Percentiles rank a stretch among this genome's conserved stretches.
Conservation (phyloP, 2,329 filamentous ascomycete genomes). For the Juglanconis oblonga region DNA sequence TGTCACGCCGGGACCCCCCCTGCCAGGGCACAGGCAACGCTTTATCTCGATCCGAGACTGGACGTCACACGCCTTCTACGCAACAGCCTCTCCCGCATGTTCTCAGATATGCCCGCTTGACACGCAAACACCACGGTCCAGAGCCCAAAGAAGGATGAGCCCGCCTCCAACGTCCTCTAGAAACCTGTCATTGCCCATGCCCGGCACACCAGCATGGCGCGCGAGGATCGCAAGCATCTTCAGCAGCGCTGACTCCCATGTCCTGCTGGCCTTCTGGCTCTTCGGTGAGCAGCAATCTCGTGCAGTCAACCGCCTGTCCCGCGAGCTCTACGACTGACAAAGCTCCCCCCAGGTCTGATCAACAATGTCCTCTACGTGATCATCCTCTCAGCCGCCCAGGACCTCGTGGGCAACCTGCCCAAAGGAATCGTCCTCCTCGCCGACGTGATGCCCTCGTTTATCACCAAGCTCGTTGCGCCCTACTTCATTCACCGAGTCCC, state of each 20-base stretch:
- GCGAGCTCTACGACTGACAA: no score
- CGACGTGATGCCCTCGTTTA: slow-evolving; percentile 86
- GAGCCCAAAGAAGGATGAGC: slow-evolving; percentile 28
- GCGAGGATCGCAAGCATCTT: slow-evolving; percentile 64
- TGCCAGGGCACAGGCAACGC: background rate
- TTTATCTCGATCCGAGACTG: background rate
- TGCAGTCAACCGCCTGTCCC: background rate
- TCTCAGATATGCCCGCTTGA: background rate
- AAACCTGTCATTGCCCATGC: slow-evolving; percentile 56
- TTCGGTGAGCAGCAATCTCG: slow-evolving; percentile 63
- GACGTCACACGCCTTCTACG: no score
- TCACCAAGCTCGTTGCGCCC: slow-evolving; percentile 82
- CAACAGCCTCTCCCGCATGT: background rate
- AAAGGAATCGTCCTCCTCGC: slow-evolving; percentile 92
- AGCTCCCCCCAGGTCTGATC: slow-evolving; percentile 63
- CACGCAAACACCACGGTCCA: background rate
- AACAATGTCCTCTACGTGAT: slow-evolving; percentile 99
- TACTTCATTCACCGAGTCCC: slow-evolving; percentile 91
- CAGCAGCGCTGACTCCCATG: slow-evolving; percentile 64
- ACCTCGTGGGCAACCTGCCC: slow-evolving; percentile 86
- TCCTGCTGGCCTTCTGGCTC: slow-evolving; percentile 84
- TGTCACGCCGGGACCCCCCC: background rate
- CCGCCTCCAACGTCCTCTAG: slow-evolving; percentile 40
- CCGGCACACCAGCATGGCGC: slow-evolving; percentile 59
- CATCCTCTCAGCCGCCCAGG: slow-evolving; percentile 90